A percentile compares a stretch with the other conserved stretches of the same genome.
These are phyloP conservation scores for Albizia julibrissin DNA, from an alignment of 306 rosid species.

Conservation along the genomic window DNA sequence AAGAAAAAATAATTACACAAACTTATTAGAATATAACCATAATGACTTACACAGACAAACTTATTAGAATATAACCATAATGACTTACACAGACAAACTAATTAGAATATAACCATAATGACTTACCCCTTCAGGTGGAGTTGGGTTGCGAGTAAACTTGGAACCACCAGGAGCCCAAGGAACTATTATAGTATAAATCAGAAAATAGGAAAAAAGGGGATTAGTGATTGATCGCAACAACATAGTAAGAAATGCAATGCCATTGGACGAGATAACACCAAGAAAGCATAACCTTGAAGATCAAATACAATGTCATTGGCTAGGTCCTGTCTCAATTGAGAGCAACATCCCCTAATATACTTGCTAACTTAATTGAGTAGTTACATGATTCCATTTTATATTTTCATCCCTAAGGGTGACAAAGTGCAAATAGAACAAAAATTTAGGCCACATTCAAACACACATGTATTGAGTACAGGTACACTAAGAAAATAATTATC, in stretches of 20 bases:
- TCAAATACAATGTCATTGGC: not conserved
- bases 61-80: not conserved
- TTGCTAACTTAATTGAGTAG: not conserved
- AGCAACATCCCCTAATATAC: not conserved
- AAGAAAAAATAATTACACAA: not conserved
- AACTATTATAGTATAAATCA: constrained; percentile 53
- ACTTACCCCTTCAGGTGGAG: constrained; percentile 94
- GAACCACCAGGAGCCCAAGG: constrained; percentile 99
- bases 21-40: not conserved
- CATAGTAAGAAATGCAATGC: not conserved
- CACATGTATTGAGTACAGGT: not conserved
- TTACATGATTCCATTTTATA: not conserved
- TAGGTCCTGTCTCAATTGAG: not conserved
- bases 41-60: constrained; percentile 53
- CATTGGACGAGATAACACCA: not conserved
- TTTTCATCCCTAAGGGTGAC: not conserved
- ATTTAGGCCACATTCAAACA: not conserved
- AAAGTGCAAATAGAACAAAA: not conserved
- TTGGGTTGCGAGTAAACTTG: constrained; percentile 88
- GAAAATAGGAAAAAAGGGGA: constrained; percentile 9
- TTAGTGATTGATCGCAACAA: constrained; percentile 13
- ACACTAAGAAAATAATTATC: not conserved
- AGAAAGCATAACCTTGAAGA: not conserved
- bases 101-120: not conserved
- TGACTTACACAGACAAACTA: no score